Percentiles rank a stretch among this genome's conserved stretches.
phyloP scores from a whole-genome alignment of 306 rosid species.

The Bauhinia variegata region DNA sequence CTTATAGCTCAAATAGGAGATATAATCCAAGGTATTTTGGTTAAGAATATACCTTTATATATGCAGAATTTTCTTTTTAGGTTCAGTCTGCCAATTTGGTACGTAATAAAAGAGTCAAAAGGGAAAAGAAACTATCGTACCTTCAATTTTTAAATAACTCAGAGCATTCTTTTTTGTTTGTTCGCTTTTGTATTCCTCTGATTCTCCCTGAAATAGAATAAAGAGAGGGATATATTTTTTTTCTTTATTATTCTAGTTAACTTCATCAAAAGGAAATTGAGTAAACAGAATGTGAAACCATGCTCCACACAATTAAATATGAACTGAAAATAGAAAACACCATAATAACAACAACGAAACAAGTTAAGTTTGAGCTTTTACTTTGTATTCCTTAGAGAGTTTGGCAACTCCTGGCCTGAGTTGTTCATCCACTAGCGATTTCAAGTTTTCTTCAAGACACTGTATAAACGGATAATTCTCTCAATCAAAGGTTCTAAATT shows the following conservation, averaged over 20 bases:
- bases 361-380: slow-evolving; percentile 30
- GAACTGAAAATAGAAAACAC: not conserved
- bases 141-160: slow-evolving; percentile 49
- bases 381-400: slow-evolving; percentile 62
- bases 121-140: slow-evolving; percentile 8
- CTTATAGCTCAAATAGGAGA: too few species aligned
- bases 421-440: slow-evolving; percentile 43
- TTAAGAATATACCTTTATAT: too few species aligned
- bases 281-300: too few species aligned
- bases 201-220: slow-evolving; percentile 28
- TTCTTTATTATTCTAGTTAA: slow-evolving; percentile 26
- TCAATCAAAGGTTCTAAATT: not conserved
- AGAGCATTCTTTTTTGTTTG: slow-evolving; percentile 26
- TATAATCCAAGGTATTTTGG: too few species aligned
- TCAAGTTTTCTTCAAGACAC: slow-evolving; percentile 56
- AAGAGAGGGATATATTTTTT: slow-evolving; percentile 25
- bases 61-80: too few species aligned
- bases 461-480: slow-evolving; percentile 15
- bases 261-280: too few species aligned
- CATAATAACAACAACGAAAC: not conserved
- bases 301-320: not conserved
- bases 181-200: slow-evolving; percentile 7
- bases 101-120: too few species aligned
- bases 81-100: too few species aligned
- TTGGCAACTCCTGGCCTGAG: slow-evolving; percentile 43